A percentile compares a stretch with the other conserved stretches of the same genome.
Conservation (phyloP, 331 rosid species). For the Malus hybrid region DNA sequence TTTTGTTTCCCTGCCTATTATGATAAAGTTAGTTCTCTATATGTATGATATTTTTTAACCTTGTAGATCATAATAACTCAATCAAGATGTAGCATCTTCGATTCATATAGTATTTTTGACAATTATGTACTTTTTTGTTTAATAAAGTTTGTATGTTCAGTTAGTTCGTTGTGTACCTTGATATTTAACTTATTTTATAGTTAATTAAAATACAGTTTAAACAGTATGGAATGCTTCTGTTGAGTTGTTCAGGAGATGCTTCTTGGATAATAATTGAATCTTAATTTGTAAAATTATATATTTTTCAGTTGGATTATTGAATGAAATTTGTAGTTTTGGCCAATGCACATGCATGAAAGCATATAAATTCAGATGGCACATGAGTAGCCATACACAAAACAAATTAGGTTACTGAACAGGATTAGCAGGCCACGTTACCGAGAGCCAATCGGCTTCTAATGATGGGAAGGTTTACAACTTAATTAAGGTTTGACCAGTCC, state of each 20-base stretch:
- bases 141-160: too few relatives aligned
- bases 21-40: too few relatives aligned
- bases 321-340: background rate
- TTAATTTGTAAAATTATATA: background rate
- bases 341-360: background rate
- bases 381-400: background rate
- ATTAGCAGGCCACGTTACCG: background rate
- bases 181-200: too few relatives aligned
- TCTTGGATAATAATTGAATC: background rate
- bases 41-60: too few relatives aligned
- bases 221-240: background rate
- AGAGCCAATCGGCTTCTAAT: background rate
- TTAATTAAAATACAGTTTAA: too few relatives aligned
- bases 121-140: too few relatives aligned
- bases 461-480: background rate
- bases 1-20: too few relatives aligned
- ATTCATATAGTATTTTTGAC: too few relatives aligned
- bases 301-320: background rate
- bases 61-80: too few relatives aligned
- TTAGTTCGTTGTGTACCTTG: too few relatives aligned
- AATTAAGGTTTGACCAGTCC: background rate
- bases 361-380: background rate
- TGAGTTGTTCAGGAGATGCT: background rate
- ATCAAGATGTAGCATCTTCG: too few relatives aligned
- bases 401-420: background rate